Evolutionary conservation across 1,139 yeast species (phyloP).

Genomic region (Geotrichum armillariae): DNA sequence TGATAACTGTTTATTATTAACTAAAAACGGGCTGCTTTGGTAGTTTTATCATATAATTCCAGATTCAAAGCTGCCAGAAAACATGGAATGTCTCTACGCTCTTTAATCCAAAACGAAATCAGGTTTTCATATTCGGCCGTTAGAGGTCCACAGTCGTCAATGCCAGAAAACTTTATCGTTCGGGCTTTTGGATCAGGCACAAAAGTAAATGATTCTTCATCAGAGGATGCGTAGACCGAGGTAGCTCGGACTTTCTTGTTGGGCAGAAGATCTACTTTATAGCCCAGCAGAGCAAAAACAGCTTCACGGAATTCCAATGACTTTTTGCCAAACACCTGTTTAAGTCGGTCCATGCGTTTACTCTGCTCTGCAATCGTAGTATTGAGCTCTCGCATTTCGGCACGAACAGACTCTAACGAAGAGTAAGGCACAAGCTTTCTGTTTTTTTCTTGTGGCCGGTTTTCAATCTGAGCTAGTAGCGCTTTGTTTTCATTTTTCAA

Average conservation of each 20-base stretch:
- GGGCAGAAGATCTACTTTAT: constrained; percentile 67
- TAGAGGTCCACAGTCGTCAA: constrained; percentile 39
- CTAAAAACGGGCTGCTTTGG: constrained; percentile 31
- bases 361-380: constrained; percentile 51
- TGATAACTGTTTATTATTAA: not conserved
- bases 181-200: constrained; percentile 38
- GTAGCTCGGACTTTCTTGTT: constrained; percentile 66
- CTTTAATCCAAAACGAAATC: constrained; percentile 65
- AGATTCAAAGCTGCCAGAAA: constrained; percentile 75
- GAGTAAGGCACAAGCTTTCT: constrained; percentile 53
- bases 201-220: constrained; percentile 40
- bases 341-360: constrained; percentile 61
- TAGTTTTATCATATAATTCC: constrained; percentile 52
- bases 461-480: constrained; percentile 39
- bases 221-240: constrained; percentile 49
- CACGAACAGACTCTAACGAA: constrained; percentile 61
- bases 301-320: constrained; percentile 73
- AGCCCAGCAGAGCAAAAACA: constrained; percentile 71
- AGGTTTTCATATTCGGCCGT: constrained; percentile 55
- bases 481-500: constrained; percentile 64
- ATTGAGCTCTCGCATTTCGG: constrained; percentile 54
- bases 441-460: constrained; percentile 26
- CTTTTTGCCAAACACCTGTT: constrained; percentile 64
- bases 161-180: constrained; percentile 37
- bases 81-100: constrained; percentile 72